phyloP scores from a whole-genome alignment of 2,329 filamentous ascomycete genomes.

The Monosporascus sp. region DNA sequence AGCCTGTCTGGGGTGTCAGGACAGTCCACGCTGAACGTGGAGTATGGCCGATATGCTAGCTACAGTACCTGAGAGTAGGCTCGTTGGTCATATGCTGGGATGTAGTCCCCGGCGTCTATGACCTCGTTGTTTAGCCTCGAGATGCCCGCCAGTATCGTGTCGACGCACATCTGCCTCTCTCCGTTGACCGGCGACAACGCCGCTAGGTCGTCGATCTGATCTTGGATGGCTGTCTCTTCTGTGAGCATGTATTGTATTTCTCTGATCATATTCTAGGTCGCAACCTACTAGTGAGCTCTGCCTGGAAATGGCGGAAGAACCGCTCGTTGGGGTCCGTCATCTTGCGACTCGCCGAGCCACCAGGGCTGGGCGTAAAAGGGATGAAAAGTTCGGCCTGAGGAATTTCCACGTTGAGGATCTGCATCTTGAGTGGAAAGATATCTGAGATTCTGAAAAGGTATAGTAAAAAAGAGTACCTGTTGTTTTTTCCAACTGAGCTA shows the following conservation, averaged over 20 bases:
- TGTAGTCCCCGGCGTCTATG: slow-evolving; percentile 72
- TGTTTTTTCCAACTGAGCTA: not conserved
- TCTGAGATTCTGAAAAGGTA: too few relatives aligned
- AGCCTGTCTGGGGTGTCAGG: slow-evolving; percentile 40
- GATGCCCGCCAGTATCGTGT: slow-evolving; percentile 75
- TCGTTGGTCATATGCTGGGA: slow-evolving; percentile 85
- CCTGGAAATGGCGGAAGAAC: slow-evolving; percentile 81
- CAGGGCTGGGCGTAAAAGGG: slow-evolving; percentile 16
- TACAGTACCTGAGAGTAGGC: slow-evolving; percentile 68
- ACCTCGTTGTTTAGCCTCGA: slow-evolving; percentile 77
- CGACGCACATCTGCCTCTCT: slow-evolving; percentile 75
- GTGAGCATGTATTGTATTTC: not conserved
- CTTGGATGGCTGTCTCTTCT: slow-evolving; percentile 59
- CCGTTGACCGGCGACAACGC: slow-evolving; percentile 59
- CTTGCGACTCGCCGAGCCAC: slow-evolving; percentile 19
- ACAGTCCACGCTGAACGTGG: not conserved
- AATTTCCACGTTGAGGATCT: slow-evolving; percentile 9
- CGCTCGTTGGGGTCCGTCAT: slow-evolving; percentile 61
- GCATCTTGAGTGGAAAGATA: not conserved
- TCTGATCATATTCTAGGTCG: not conserved
- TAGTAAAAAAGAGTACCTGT: not conserved
- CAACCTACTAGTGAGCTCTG: slow-evolving; percentile 63
- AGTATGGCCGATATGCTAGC: too few relatives aligned
- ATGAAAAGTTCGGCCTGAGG: slow-evolving; percentile 15
- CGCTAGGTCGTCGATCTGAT: slow-evolving; percentile 65